Evolutionary conservation across 805 yeast species (phyloP).

Genomic region (Barnettozyma populi): DNA sequence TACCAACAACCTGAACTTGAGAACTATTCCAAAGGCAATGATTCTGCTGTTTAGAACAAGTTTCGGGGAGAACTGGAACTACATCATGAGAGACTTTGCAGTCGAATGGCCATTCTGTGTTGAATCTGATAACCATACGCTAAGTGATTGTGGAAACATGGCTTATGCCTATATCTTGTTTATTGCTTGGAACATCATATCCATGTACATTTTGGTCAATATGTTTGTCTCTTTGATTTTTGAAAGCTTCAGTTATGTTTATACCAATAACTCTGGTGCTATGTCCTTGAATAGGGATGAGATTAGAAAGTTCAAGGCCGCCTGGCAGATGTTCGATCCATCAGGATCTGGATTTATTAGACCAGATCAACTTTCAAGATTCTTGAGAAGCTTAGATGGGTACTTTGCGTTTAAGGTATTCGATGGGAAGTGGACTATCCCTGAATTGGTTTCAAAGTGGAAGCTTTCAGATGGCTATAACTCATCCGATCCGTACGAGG

Average conservation of each 20-base stretch:
- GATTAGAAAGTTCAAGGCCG: slow-evolving; percentile 61
- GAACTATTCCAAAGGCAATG: slow-evolving; percentile 82
- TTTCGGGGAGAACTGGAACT: slow-evolving; percentile 97
- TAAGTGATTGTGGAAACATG: slow-evolving; percentile 69
- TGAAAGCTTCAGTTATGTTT: slow-evolving; percentile 87
- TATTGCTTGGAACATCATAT: slow-evolving; percentile 82
- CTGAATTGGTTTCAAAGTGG: slow-evolving; percentile 34
- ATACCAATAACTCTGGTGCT: slow-evolving; percentile 44
- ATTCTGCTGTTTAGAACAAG: slow-evolving; percentile 76
- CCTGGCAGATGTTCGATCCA: slow-evolving; percentile 78
- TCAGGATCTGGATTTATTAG: slow-evolving; percentile 69
- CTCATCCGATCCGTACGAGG: slow-evolving; percentile 54
- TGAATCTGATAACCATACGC: slow-evolving; percentile 30
- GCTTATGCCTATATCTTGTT: slow-evolving; percentile 50
- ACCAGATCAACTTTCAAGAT: slow-evolving; percentile 46
- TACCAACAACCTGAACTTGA: slow-evolving; percentile 62
- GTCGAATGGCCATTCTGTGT: slow-evolving; percentile 65
- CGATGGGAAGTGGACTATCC: slow-evolving; percentile 49
- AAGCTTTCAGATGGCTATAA: slow-evolving; percentile 34
- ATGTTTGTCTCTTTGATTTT: slow-evolving; percentile 85
- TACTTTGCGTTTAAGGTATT: slow-evolving; percentile 67
- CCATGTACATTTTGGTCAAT: slow-evolving; percentile 92
- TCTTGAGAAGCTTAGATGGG: slow-evolving; percentile 64
- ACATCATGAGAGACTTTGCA: slow-evolving; percentile 73
- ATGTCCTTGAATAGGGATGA: slow-evolving; percentile 57